Conservation (phyloP, 2,329 filamentous ascomycete genomes). For the Ascochyta koolunga region DNA sequence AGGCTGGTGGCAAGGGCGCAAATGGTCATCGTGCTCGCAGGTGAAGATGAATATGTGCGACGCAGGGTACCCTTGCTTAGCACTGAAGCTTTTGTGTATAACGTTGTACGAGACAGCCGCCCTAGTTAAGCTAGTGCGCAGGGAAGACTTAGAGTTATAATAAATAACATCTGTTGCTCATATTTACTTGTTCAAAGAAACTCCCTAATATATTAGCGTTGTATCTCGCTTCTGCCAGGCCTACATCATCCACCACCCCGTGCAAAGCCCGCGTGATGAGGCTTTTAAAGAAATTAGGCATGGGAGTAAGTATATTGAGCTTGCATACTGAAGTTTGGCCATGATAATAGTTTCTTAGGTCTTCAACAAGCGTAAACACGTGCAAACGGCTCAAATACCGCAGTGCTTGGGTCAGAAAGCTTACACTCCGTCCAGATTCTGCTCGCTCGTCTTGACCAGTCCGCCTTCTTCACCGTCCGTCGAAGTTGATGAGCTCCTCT, state of each 20-base stretch:
- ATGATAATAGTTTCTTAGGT: neutral
- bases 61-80: slow-evolving; percentile 1
- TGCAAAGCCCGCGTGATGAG: neutral
- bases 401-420: no score
- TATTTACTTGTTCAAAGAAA: no score
- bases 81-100: neutral
- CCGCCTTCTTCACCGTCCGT: neutral
- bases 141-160: no score
- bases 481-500: neutral
- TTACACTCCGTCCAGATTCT: slow-evolving; percentile 4
- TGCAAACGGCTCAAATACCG: neutral
- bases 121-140: no score
- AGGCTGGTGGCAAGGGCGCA: neutral
- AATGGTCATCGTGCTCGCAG: neutral
- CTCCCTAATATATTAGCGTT: no score
- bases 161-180: no score
- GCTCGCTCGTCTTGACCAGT: slow-evolving; percentile 5
- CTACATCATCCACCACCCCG: no score
- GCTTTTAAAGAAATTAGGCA: neutral
- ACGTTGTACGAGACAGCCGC: no score
- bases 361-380: neutral
- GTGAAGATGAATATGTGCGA: neutral
- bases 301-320: no score
- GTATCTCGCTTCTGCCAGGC: no score
- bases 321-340: neutral